Conservation (phyloP, 2,329 filamentous ascomycete species). For the Gaeumannomyces tritici region DNA sequence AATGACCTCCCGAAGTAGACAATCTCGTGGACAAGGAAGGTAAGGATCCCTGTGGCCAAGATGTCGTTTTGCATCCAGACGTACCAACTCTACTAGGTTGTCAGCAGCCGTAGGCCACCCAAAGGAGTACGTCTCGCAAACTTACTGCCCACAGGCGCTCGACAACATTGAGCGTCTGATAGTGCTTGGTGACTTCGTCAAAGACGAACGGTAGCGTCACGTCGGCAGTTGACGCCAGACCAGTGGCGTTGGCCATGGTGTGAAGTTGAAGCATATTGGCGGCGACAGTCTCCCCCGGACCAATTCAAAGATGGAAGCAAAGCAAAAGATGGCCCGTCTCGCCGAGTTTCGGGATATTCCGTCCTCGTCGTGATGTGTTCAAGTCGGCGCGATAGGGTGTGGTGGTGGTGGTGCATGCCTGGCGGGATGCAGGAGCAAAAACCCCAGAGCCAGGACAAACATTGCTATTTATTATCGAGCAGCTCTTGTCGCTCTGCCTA, state of each 20-base stretch:
- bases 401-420: background rate
- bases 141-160: slow-evolving; percentile 83
- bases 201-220: slow-evolving; percentile 31
- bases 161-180: slow-evolving; percentile 75
- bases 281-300: too few relatives aligned
- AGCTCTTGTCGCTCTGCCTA: background rate
- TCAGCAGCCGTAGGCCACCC: background rate
- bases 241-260: slow-evolving; percentile 2
- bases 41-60: slow-evolving; percentile 94
- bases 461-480: background rate
- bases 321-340: background rate
- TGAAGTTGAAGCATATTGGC: background rate
- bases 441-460: too few relatives aligned
- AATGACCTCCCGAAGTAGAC: slow-evolving; percentile 90
- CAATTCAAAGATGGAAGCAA: background rate
- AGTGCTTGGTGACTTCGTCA: slow-evolving; percentile 58
- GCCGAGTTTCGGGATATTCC: background rate
- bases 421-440: background rate
- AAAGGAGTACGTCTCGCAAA: background rate
- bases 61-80: slow-evolving; percentile 98
- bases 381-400: background rate
- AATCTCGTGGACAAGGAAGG: slow-evolving; percentile 86
- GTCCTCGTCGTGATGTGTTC: background rate
- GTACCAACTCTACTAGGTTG: slow-evolving; percentile 63
- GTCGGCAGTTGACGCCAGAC: background rate